phyloP scores from a whole-genome alignment of 352 stramenopile species.

The Sclerospora graminicola region DNA sequence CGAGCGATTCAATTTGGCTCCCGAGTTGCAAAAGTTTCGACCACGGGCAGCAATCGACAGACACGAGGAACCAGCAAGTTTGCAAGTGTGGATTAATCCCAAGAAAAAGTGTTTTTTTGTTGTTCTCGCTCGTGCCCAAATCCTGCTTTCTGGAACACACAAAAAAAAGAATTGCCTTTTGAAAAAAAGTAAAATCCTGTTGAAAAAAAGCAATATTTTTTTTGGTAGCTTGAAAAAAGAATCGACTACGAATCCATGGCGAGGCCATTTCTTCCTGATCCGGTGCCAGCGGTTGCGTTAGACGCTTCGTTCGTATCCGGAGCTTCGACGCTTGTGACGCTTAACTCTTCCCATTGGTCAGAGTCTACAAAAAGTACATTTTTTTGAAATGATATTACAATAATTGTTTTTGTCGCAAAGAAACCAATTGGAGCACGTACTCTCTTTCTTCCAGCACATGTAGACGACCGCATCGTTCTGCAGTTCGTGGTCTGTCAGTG shows the following conservation, averaged over 20 bases:
- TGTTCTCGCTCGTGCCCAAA: no score
- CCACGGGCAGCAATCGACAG: conserved; percentile 45
- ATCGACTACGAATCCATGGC: conserved; percentile 10
- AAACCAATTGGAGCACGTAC: conserved; percentile 19
- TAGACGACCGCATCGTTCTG: conserved; percentile 78
- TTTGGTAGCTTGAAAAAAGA: neutral
- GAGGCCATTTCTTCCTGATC: conserved; percentile 4
- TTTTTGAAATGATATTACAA: neutral
- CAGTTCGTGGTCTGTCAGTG: conserved; percentile 73
- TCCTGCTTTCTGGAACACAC: no score
- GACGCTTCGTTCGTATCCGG: conserved; percentile 16
- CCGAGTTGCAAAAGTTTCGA: conserved; percentile 87
- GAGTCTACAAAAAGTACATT: conserved; percentile 29
- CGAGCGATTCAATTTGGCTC: conserved; percentile 93
- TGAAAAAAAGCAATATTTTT: neutral
- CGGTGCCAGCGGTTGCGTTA: conserved; percentile 2
- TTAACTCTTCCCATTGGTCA: conserved; percentile 72
- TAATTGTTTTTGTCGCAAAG: neutral
- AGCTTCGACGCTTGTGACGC: conserved; percentile 51
- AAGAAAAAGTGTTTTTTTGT: neutral
- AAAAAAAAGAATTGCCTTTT: no score
- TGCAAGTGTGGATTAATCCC: conserved; percentile 1
- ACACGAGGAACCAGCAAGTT: conserved; percentile 36
- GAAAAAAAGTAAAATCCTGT: no score
- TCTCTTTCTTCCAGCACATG: conserved; percentile 86